Evolutionary conservation across 2,329 filamentous ascomycete genomes (phyloP).

Genomic region (Colletotrichum australisinense): DNA sequence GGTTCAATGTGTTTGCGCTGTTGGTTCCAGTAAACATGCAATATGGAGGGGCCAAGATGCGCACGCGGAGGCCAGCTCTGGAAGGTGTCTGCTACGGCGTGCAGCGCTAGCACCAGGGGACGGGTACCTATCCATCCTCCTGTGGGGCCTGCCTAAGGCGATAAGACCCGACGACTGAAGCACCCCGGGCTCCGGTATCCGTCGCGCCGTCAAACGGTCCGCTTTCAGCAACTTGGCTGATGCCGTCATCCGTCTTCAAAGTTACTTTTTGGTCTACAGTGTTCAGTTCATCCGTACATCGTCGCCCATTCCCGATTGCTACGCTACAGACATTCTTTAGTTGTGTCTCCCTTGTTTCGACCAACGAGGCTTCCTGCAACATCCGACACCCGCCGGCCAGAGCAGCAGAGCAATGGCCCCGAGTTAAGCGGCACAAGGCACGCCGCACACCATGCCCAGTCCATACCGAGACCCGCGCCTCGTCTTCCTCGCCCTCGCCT

Average conservation of each 20-base stretch:
- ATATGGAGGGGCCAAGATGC: not conserved
- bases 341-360: not conserved
- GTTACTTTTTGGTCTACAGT: not conserved
- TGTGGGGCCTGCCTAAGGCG: not conserved
- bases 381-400: slow-evolving; percentile 1
- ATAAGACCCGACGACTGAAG: not conserved
- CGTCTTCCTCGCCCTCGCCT: slow-evolving; percentile 51
- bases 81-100: not conserved
- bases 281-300: slow-evolving; percentile 1
- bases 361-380: not conserved
- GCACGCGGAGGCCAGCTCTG: not conserved
- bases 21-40: not conserved
- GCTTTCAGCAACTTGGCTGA: slow-evolving; percentile 12
- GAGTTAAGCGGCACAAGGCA: slow-evolving; percentile 25
- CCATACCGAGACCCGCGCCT: slow-evolving; percentile 46
- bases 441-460: slow-evolving; percentile 54
- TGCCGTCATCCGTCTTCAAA: slow-evolving; percentile 20
- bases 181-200: not conserved
- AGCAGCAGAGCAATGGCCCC: slow-evolving; percentile 20
- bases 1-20: not conserved
- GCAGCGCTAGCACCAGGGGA: not conserved
- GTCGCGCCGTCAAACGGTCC: slow-evolving; percentile 5
- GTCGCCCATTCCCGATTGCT: not conserved
- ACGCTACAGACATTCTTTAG: not conserved
- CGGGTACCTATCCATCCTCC: not conserved